These are phyloP conservation scores for Cutaneotrichosporon dermatis DNA, from an alignment of 1,284 basidiomycete genomes.

Conservation along the genomic window DNA sequence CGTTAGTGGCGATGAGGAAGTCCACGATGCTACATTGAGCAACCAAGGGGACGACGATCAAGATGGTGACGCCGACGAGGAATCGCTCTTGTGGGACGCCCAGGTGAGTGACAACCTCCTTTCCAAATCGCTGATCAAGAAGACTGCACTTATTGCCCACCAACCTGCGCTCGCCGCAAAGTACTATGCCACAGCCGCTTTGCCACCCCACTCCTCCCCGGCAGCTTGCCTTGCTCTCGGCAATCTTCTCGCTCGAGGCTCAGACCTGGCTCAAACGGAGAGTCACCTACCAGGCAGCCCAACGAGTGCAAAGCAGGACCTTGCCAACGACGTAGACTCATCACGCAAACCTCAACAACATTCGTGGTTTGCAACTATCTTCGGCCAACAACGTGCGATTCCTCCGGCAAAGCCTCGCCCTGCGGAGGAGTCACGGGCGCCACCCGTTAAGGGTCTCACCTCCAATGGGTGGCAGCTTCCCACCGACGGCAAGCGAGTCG, in stretches of 20 bases:
- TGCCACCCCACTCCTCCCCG: slow-evolving; percentile 37
- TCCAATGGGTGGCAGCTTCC: slow-evolving; percentile 37
- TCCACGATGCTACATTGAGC: slow-evolving; percentile 10
- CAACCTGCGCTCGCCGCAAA: slow-evolving; percentile 35
- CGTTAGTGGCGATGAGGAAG: not conserved
- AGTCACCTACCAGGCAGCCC: not conserved
- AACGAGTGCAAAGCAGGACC: no score
- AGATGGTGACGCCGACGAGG: slow-evolving; percentile 28
- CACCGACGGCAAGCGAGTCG: slow-evolving; percentile 38
- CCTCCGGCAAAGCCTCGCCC: not conserved
- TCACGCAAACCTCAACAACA: no score
- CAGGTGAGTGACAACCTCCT: slow-evolving; percentile 28
- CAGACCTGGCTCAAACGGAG: slow-evolving; percentile 20
- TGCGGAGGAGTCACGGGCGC: not conserved
- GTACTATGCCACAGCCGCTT: slow-evolving; percentile 36
- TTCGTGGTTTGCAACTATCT: slow-evolving; percentile 21
- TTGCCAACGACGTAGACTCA: no score
- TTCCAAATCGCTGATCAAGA: not conserved
- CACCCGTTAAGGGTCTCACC: not conserved
- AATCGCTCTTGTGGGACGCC: slow-evolving; percentile 40
- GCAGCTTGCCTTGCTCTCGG: slow-evolving; percentile 41
- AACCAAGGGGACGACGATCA: slow-evolving; percentile 8
- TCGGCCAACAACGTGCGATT: slow-evolving; percentile 2
- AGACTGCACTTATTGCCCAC: slow-evolving; percentile 44
- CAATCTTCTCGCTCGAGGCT: slow-evolving; percentile 39